A percentile compares a stretch with the other conserved stretches of the same genome.
Evolutionary conservation across 2,329 filamentous ascomycete species (phyloP).

Genomic region (Pestalotiopsis sp.): DNA sequence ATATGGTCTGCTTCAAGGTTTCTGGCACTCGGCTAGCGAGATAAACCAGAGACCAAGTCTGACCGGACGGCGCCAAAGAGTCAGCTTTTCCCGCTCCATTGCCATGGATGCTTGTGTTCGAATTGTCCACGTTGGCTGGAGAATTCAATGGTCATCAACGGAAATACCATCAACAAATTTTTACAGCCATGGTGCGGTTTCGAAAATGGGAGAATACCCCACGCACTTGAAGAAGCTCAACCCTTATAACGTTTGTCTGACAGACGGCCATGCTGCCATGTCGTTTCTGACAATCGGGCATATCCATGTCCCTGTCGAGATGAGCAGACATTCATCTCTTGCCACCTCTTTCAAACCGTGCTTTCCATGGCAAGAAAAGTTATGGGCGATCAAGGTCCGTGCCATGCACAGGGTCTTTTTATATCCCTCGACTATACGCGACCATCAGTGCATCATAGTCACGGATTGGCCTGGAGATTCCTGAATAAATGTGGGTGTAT

Average conservation of each 20-base stretch:
- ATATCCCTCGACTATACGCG: not conserved
- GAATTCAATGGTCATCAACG: not conserved
- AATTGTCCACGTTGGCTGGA: not conserved
- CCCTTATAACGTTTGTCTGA: not conserved
- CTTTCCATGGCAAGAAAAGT: not conserved
- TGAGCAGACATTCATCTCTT: not conserved
- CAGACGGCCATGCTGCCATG: not conserved
- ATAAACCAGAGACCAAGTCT: not conserved
- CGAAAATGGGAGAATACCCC: not conserved
- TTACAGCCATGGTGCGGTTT: not conserved
- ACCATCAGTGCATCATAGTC: not conserved
- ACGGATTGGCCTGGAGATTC: not conserved
- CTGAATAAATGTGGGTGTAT: not conserved
- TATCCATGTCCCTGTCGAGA: not conserved
- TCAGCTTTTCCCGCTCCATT: not conserved
- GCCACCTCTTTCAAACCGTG: not conserved
- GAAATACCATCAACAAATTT: not conserved
- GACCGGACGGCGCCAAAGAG: not conserved
- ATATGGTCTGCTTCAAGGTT: conserved; percentile 1
- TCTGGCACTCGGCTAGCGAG: not conserved
- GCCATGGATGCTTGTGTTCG: not conserved
- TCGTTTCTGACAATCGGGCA: not conserved
- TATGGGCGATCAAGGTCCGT: not conserved
- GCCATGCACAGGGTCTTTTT: not conserved
- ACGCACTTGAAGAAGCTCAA: not conserved